phyloP scores from a whole-genome alignment of 345 rosid species.

The Trapa bicornis region DNA sequence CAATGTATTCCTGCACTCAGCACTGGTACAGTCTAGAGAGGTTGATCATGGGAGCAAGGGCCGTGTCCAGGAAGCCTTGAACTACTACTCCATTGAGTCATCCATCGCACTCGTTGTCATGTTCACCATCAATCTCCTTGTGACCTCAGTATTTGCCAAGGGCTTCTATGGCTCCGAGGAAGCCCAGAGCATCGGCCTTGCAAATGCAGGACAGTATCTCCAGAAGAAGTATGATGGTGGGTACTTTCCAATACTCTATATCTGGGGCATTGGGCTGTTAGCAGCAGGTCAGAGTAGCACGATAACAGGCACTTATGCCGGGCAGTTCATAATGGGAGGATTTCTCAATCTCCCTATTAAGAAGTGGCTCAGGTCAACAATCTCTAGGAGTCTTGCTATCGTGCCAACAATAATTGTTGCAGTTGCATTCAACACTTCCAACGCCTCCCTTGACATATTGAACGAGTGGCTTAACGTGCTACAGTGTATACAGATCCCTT shows the following conservation, averaged over 20 bases:
- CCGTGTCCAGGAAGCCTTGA: slow-evolving; percentile 72
- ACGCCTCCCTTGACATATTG: slow-evolving; percentile 65
- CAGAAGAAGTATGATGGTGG: slow-evolving; percentile 85
- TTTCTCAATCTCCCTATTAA: slow-evolving; percentile 72
- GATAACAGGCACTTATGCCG: slow-evolving; percentile 91
- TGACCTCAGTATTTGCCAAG: slow-evolving; percentile 82
- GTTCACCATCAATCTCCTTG: slow-evolving; percentile 76
- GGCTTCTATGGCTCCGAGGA: slow-evolving; percentile 67
- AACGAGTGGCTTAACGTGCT: slow-evolving; percentile 98
- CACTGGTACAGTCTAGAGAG: slow-evolving; percentile 85
- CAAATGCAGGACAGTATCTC: slow-evolving; percentile 78
- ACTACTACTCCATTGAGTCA: slow-evolving; percentile 81
- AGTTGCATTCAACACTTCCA: slow-evolving; percentile 58
- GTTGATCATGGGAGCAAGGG: slow-evolving; percentile 58
- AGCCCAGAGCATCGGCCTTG: slow-evolving; percentile 65
- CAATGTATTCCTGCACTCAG: slow-evolving; percentile 88
- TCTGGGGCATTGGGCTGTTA: slow-evolving; percentile 91
- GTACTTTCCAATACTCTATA: slow-evolving; percentile 66
- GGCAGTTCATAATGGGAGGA: slow-evolving; percentile 97
- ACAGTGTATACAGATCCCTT: slow-evolving; percentile 92
- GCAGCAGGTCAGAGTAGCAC: slow-evolving; percentile 98
- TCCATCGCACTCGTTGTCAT: slow-evolving; percentile 59
- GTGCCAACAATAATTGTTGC: slow-evolving; percentile 84
- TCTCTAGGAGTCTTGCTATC: slow-evolving; percentile 81
- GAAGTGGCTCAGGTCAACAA: slow-evolving; percentile 82